Conservation (phyloP, 2,329 filamentous ascomycete genomes). For the Ophiostoma angusticollis region DNA sequence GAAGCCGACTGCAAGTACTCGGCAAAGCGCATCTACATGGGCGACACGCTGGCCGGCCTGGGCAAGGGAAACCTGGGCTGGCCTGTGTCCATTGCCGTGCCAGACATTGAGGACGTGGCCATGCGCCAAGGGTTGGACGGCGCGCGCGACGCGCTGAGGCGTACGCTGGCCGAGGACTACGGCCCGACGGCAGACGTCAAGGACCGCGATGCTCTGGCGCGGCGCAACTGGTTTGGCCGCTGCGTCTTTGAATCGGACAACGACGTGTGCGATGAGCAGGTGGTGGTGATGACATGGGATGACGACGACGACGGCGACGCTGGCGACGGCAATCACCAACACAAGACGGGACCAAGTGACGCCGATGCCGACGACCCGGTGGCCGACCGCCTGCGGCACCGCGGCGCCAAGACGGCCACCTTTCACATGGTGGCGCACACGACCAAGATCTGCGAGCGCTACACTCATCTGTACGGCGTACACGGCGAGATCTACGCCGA, state of each 20-base stretch:
- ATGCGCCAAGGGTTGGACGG: slow-evolving; percentile 28
- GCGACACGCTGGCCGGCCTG: slow-evolving; percentile 42
- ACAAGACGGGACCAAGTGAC: no score
- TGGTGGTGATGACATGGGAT: slow-evolving; percentile 79
- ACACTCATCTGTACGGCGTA: slow-evolving; percentile 76
- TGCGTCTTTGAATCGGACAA: slow-evolving; percentile 93
- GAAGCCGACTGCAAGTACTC: slow-evolving; percentile 73
- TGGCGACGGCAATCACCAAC: slow-evolving; percentile 19
- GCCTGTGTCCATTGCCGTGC: slow-evolving; percentile 82
- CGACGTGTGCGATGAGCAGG: slow-evolving; percentile 85
- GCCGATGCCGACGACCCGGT: slow-evolving; percentile 3
- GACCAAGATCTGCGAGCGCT: slow-evolving; percentile 71
- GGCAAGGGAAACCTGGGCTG: slow-evolving; percentile 56
- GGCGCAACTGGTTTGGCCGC: slow-evolving; percentile 71
- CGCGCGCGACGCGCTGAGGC: slow-evolving; percentile 31
- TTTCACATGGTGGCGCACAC: slow-evolving; percentile 95
- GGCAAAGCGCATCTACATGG: slow-evolving; percentile 66
- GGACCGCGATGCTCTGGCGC: no score
- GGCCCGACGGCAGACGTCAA: slow-evolving; percentile 33
- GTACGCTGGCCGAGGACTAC: slow-evolving; percentile 38
- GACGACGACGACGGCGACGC: slow-evolving; percentile 55
- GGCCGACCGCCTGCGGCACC: slow-evolving; percentile 22
- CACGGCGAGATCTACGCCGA: slow-evolving; percentile 80
- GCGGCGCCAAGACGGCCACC: slow-evolving; percentile 68
- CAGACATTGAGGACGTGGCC: slow-evolving; percentile 74